Conservation (phyloP, 441 rosid species). For the Geranium incanum region DNA sequence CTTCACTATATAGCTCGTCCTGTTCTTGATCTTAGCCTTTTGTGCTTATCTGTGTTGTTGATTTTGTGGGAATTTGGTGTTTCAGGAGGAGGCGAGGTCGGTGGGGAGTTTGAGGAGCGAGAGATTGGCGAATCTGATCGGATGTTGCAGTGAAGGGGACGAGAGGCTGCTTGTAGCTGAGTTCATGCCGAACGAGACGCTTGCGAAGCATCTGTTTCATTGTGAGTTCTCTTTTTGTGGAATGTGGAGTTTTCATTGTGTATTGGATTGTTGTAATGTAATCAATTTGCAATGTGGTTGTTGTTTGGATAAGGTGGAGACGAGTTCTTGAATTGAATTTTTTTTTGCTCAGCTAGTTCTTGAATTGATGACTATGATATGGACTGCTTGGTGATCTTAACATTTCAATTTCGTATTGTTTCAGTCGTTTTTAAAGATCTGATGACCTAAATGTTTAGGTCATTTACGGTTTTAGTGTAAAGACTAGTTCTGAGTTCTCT, state of each 20-base stretch:
- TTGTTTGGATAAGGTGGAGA: neutral
- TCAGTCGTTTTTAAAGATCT: neutral
- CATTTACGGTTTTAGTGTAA: neutral
- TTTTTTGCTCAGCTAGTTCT: neutral
- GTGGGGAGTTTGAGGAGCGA: conserved; percentile 56
- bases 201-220: conserved; percentile 69
- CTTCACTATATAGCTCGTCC: neutral
- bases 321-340: neutral
- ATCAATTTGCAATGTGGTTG: neutral
- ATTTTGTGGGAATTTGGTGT: neutral
- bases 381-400: neutral
- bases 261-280: neutral
- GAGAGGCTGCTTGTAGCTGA: conserved; percentile 66
- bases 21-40: too few relatives aligned
- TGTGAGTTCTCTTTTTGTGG: conserved; percentile 24
- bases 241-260: too few relatives aligned
- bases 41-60: neutral
- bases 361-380: neutral
- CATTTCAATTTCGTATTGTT: neutral
- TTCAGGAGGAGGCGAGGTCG: conserved; percentile 40
- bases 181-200: conserved; percentile 65
- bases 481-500: too few relatives aligned
- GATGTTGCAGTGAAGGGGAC: conserved; percentile 63
- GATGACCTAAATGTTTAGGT: neutral
- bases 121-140: conserved; percentile 56